These are phyloP conservation scores for Teratosphaeria pseudoeucalypti DNA, from an alignment of 2,329 filamentous ascomycete genomes.

Conservation along the genomic window DNA sequence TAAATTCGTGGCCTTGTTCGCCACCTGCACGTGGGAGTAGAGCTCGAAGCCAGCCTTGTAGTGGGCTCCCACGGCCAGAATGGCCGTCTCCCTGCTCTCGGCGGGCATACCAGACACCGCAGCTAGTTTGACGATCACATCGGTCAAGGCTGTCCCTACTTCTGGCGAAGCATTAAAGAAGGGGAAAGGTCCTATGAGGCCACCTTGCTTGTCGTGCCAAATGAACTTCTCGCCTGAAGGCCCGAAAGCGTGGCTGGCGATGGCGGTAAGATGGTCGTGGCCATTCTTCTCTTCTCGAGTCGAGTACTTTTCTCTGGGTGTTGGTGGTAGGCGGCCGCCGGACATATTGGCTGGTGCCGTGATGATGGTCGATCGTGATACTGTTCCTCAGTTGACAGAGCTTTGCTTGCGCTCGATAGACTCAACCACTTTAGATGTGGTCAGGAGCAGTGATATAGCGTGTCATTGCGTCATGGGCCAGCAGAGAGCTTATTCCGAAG, in stretches of 20 bases:
- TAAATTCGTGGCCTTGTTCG: slow-evolving; percentile 5
- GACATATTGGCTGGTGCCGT: neutral
- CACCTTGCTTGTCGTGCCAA: slow-evolving; percentile 5
- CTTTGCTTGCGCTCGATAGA: too few relatives aligned
- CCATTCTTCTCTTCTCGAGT: neutral
- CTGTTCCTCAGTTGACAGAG: neutral
- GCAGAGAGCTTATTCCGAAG: neutral
- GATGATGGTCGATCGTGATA: neutral
- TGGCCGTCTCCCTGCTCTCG: slow-evolving; percentile 13
- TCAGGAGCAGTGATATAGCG: neutral
- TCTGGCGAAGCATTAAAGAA: slow-evolving; percentile 6
- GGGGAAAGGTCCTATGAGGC: slow-evolving; percentile 13
- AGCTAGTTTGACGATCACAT: slow-evolving; percentile 3
- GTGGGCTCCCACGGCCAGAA: slow-evolving; percentile 12
- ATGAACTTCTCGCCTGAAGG: slow-evolving; percentile 2
- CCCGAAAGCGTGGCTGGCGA: slow-evolving; percentile 1
- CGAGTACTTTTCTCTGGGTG: slow-evolving; percentile 3
- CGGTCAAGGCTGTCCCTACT: slow-evolving; percentile 3
- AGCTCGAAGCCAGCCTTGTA: slow-evolving; percentile 14
- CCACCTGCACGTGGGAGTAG: slow-evolving; percentile 14
- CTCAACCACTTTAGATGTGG: neutral
- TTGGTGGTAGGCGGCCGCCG: slow-evolving; percentile 3
- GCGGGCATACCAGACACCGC: slow-evolving; percentile 8
- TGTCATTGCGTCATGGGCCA: neutral
- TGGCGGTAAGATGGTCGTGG: slow-evolving; percentile 3